Base-by-base conservation (phyloP, 371 early-diverging fungal species). In the Coemansia sp. region DNA sequence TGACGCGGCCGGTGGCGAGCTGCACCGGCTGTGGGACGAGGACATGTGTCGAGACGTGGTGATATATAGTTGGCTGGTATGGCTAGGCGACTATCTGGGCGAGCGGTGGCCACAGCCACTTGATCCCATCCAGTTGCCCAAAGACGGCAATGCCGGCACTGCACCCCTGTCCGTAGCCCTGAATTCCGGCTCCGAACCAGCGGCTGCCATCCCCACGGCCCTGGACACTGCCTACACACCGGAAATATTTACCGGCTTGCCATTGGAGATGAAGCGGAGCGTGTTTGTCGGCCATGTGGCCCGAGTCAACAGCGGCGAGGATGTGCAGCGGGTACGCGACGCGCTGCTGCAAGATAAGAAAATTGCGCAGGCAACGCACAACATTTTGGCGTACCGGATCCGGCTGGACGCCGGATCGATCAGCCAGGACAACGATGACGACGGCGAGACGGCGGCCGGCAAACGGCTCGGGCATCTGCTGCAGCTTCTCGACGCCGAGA, bases 361-460 rank as follows among this genome's bases (percentile, higher is more conserved):
- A 55, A 88, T 93, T 56, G 87, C 93, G 1, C 82, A 85, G 50
- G 93, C 94, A 0, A 93, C 94, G 0, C 97, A 96, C 77, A 94
- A 94, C 69, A 93, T 95, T 16, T 69, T 86, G 67, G 97, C 97
- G 0, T 96, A 91, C 69, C 87, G 95, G 4, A 87, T 95, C 2
- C 60, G 79, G 36, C 75, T 78, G 12, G 83, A 82, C 14, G 64
- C 42, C 16, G 66, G 69, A 4, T 66, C 72, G 14, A 55, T 69
- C n/a, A 56, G 65, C 44, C 67, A 77, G 40, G 92, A 91, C 60
- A 86, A 87, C 59, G 89, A 90, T 67, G 92, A 92, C 72, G 92
- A 92, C 59, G 92, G 92, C 16, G 92, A 92, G 76, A 84, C 87
- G 16, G 88, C 90, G 31, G 92, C 92, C 29, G 91, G 92, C 36